Base-by-base conservation (phyloP, 495 filamentous ascomycete species). In the Thermothielavioides terrestris region DNA sequence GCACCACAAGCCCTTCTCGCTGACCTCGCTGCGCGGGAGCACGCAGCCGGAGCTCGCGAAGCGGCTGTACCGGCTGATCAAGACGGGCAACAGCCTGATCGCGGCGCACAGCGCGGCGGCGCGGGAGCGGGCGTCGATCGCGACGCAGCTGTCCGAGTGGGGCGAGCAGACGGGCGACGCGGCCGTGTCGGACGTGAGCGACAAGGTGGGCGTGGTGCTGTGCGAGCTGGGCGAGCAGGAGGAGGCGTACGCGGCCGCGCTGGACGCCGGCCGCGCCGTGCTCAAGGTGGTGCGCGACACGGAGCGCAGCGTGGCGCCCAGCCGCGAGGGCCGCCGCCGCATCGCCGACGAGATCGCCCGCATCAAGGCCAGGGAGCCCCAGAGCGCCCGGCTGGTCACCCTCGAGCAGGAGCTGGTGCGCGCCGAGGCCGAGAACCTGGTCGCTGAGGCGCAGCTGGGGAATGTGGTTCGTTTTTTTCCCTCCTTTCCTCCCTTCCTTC, bases 371-470 rank as follows among this genome's bases (percentile, higher is more conserved):
- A 95, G 91, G 69, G 92, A 96, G 60, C 90, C 91, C 1, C 72
- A 79, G 50, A 89, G 80, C 56, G 67, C 83, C 0, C 82, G 80
- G 61, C 69, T 97, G 38, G 79, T 84, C 21, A 84, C 79, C 23
- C 73, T 97, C 35, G 92, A 98, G 75, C 91, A 96, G 72, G 92
- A 98, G 73, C 79, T 98, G 38, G 90, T 96, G 6, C 74, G 92
- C 52, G 89, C 89, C 14, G 94, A 97, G 75, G 92, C 92, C 6
- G 89, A 96, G 74, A 89, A 85, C 53, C 65, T 97, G 47, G 92
- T 98, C 56, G 94, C 92, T 3, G 94, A 98, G 68, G 94, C 94
- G 18, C 92, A 98, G 69, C 73, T 98, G 70, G 91, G 85, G 43
- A 97, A 97, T 66, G 80, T 94, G 53, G 88, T 91, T 72, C 17